Percentiles rank a stretch among this genome's conserved stretches.
These are phyloP conservation scores for Lactarius trivialis DNA, from an alignment of 768 basidiomycete genomes.

Conservation along the genomic window DNA sequence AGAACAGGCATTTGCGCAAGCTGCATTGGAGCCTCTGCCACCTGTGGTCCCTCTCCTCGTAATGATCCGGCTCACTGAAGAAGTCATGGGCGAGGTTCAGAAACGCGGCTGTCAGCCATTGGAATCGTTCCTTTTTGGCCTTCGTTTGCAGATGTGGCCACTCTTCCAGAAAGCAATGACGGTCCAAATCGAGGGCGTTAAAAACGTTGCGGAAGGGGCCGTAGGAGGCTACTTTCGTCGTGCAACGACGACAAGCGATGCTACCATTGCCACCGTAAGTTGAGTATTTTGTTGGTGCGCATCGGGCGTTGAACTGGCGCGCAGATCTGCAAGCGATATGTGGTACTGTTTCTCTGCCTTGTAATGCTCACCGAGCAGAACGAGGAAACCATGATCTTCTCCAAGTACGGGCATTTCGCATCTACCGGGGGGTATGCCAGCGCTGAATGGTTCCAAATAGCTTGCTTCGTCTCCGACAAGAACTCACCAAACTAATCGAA, in stretches of 20 bases:
- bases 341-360: conserved; percentile 74
- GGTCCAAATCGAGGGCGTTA: conserved; percentile 74
- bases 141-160: conserved; percentile 89
- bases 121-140: conserved; percentile 71
- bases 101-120: conserved; percentile 72
- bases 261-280: conserved; percentile 54
- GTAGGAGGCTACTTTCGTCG: conserved; percentile 57
- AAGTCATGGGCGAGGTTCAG: conserved; percentile 67
- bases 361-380: conserved; percentile 74
- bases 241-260: conserved; percentile 58
- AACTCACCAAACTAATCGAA: conserved; percentile 68
- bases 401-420: conserved; percentile 52
- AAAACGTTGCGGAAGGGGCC: conserved; percentile 72
- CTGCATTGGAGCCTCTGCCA: conserved; percentile 66
- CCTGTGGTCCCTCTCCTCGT: conserved; percentile 73
- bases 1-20: conserved; percentile 59
- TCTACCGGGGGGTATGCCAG: not conserved
- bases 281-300: not conserved
- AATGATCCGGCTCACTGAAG: conserved; percentile 88
- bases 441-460: conserved; percentile 35
- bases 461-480: conserved; percentile 76
- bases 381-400: conserved; percentile 95
- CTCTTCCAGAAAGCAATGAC: conserved; percentile 86
- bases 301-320: not conserved
- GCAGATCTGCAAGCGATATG: conserved; percentile 72